Conservation (phyloP, 192 early-diverging fungal genomes). For the Coemansia sp. region DNA sequence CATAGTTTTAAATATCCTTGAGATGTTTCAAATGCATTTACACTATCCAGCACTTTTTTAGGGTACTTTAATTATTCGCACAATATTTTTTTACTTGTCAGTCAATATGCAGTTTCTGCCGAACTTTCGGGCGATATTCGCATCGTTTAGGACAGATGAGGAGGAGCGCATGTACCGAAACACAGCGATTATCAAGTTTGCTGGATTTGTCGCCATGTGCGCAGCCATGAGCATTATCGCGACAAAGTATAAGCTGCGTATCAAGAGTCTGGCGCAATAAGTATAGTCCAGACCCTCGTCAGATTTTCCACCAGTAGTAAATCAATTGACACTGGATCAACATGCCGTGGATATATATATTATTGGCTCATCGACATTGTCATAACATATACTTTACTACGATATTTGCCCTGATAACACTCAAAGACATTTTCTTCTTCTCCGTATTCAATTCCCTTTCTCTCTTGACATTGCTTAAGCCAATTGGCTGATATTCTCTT, state of each 20-base stretch:
- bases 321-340: too few species aligned
- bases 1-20: not conserved
- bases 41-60: not conserved
- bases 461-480: not conserved
- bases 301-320: too few species aligned
- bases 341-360: too few species aligned
- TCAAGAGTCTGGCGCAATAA: slow-evolving; percentile 4
- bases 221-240: slow-evolving; percentile 52
- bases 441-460: not conserved
- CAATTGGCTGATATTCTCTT: not conserved
- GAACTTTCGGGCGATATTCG: slow-evolving; percentile 59
- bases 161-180: slow-evolving; percentile 54
- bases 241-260: slow-evolving; percentile 34
- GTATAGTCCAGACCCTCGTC: not conserved
- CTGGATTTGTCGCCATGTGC: slow-evolving; percentile 52
- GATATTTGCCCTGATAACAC: too few species aligned
- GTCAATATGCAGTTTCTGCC: slow-evolving; percentile 42
- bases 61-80: not conserved
- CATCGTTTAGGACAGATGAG: slow-evolving; percentile 55
- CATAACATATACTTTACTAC: too few species aligned
- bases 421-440: too few species aligned
- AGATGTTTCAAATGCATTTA: not conserved
- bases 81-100: not conserved
- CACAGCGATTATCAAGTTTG: slow-evolving; percentile 46
- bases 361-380: too few species aligned